Percentiles rank a stretch among this genome's conserved stretches.
These are phyloP conservation scores for Kalmanozyma brasiliensis DNA, from an alignment of 1,284 basidiomycete genomes.

Conservation along the genomic window DNA sequence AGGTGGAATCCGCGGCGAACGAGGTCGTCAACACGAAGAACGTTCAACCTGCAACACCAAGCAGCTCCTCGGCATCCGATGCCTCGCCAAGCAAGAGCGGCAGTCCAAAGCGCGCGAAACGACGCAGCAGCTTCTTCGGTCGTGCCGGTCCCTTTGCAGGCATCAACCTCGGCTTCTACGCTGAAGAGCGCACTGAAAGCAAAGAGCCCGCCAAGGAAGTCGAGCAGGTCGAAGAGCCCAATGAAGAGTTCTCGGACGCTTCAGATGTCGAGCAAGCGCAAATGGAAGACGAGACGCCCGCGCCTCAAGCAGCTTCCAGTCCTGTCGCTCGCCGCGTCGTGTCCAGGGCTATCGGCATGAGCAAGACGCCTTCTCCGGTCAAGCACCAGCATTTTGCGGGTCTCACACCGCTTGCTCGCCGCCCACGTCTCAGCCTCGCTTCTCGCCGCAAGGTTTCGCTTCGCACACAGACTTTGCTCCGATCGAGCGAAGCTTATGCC, in stretches of 20 bases:
- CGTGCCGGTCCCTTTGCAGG: slow-evolving; percentile 44
- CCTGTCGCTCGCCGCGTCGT: slow-evolving; percentile 9
- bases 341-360: slow-evolving; percentile 30
- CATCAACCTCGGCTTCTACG: slow-evolving; percentile 50
- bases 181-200: slow-evolving; percentile 39
- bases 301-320: not conserved
- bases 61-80: slow-evolving; percentile 3
- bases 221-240: slow-evolving; percentile 2
- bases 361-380: slow-evolving; percentile 44
- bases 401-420: slow-evolving; percentile 41
- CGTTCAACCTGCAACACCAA: slow-evolving; percentile 6
- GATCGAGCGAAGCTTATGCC: slow-evolving; percentile 42
- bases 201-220: slow-evolving; percentile 2
- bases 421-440: slow-evolving; percentile 42
- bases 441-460: slow-evolving; percentile 43
- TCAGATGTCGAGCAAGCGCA: slow-evolving; percentile 19
- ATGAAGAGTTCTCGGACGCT: slow-evolving; percentile 22
- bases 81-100: slow-evolving; percentile 28
- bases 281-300: slow-evolving; percentile 21
- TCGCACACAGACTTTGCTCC: slow-evolving; percentile 47
- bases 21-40: slow-evolving; percentile 20
- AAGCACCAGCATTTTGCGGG: slow-evolving; percentile 42
- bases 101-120: slow-evolving; percentile 46
- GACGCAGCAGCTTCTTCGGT: slow-evolving; percentile 55
- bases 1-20: not conserved